A percentile compares a stretch with the other conserved stretches of the same genome.
phyloP scores from a whole-genome alignment of 1,139 yeast genomes.

The Nematodospora anomalae region DNA sequence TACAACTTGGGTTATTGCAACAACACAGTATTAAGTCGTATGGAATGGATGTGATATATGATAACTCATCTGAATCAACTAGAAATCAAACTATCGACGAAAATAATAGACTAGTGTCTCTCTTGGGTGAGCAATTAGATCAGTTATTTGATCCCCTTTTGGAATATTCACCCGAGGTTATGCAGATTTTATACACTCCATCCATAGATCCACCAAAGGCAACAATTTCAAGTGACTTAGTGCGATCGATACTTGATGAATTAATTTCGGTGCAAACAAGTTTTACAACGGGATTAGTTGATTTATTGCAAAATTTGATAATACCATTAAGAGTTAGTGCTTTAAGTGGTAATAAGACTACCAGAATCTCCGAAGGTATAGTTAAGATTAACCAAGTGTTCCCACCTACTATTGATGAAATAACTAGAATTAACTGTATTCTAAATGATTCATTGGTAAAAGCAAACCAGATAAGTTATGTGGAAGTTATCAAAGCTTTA shows the following conservation, averaged over 20 bases:
- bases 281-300: slow-evolving; percentile 68
- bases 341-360: slow-evolving; percentile 37
- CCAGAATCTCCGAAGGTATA: slow-evolving; percentile 46
- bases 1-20: slow-evolving; percentile 59
- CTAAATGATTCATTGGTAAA: slow-evolving; percentile 70
- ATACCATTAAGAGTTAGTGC: slow-evolving; percentile 77
- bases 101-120: slow-evolving; percentile 71
- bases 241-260: slow-evolving; percentile 61
- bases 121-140: slow-evolving; percentile 82
- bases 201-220: slow-evolving; percentile 20
- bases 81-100: slow-evolving; percentile 39
- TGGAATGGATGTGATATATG: slow-evolving; percentile 74
- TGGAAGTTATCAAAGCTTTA: slow-evolving; percentile 75
- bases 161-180: slow-evolving; percentile 88
- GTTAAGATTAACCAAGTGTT: slow-evolving; percentile 71
- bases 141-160: slow-evolving; percentile 85
- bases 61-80: slow-evolving; percentile 38
- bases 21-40: slow-evolving; percentile 54
- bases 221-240: slow-evolving; percentile 15
- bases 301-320: slow-evolving; percentile 72
- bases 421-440: slow-evolving; percentile 83
- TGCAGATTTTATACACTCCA: slow-evolving; percentile 64
- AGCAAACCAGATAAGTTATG: slow-evolving; percentile 66
- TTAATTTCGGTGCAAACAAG: slow-evolving; percentile 69
- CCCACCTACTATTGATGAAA: slow-evolving; percentile 95